These are phyloP conservation scores for Sporothrix brasiliensis DNA, from an alignment of 2,329 filamentous ascomycete genomes.

Conservation along the genomic window DNA sequence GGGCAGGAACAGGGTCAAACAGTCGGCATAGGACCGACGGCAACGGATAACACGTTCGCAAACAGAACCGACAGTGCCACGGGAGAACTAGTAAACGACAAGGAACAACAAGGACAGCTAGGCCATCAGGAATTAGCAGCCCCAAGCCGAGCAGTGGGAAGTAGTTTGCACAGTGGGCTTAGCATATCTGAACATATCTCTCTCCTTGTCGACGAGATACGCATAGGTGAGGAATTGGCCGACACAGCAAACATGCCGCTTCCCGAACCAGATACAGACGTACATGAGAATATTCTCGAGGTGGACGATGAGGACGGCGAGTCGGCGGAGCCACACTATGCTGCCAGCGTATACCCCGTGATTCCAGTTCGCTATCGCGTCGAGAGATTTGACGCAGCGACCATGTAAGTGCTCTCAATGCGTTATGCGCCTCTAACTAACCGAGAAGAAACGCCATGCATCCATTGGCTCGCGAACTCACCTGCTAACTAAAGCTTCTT, in stretches of 20 bases:
- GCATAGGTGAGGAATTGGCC: not conserved
- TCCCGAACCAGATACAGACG: constrained; percentile 1
- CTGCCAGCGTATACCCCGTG: constrained; percentile 47
- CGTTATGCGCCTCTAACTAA: not conserved
- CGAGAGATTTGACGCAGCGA: constrained; percentile 46
- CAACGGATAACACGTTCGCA: not conserved
- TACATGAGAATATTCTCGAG: constrained; percentile 31
- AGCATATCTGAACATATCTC: not conserved
- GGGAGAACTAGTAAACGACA: not conserved
- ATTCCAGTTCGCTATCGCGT: constrained; percentile 44
- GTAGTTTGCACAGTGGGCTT: not conserved
- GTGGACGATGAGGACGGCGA: constrained; percentile 38
- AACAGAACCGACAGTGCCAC: not conserved
- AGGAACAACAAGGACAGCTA: not conserved
- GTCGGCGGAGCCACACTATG: constrained; percentile 49
- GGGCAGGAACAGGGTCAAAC: constrained; percentile 14
- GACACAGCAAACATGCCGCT: constrained; percentile 15
- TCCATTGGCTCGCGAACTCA: not conserved
- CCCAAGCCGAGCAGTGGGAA: not conserved
- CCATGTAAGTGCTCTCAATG: constrained; percentile 45
- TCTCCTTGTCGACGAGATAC: constrained; percentile 1
- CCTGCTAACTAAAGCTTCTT: not conserved
- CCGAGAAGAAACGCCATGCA: not conserved
- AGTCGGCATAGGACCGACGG: not conserved
- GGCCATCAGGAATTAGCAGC: not conserved